These are phyloP conservation scores for Chaetoceros muelleri DNA, from an alignment of 108 stramenopile species.

Conservation along the genomic window DNA sequence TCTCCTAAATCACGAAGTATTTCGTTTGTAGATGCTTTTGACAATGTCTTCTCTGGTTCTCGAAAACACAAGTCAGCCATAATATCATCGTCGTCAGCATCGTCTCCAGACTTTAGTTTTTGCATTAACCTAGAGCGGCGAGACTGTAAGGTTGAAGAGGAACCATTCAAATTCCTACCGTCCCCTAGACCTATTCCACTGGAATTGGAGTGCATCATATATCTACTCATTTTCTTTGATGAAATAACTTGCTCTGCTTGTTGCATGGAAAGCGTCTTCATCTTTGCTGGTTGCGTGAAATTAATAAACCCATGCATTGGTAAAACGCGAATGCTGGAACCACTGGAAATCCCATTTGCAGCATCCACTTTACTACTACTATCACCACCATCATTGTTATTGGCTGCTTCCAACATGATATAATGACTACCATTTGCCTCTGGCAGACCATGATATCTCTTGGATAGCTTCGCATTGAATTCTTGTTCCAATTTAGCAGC, in stretches of 20 bases:
- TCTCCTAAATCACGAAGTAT: conserved; percentile 51
- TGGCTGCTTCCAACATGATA: conserved; percentile 31
- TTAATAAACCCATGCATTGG: conserved; percentile 45
- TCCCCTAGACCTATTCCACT: too few species aligned
- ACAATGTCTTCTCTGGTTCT: too few species aligned
- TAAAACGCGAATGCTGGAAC: conserved; percentile 38
- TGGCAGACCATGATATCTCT: conserved; percentile 62
- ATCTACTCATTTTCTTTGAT: conserved; percentile 43
- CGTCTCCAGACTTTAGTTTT: conserved; percentile 6
- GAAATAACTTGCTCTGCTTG: conserved; percentile 74
- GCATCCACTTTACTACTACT: conserved; percentile 7
- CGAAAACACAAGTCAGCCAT: conserved; percentile 69
- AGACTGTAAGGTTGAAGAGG: conserved; percentile 11
- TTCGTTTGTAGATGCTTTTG: conserved; percentile 63
- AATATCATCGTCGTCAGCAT: conserved; percentile 60
- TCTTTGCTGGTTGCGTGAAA: conserved; percentile 67
- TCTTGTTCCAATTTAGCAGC: conserved; percentile 5
- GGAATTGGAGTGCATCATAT: conserved; percentile 72
- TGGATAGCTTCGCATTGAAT: conserved; percentile 15
- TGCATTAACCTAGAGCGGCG: too few species aligned
- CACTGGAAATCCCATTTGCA: conserved; percentile 4
- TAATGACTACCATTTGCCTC: conserved; percentile 71
- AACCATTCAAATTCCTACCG: conserved; percentile 14
- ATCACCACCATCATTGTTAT: conserved; percentile 6
- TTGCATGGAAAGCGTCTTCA: conserved; percentile 46